Base-by-base conservation (phyloP, 768 basidiomycete genomes). In the Chlorophyllum brunneum region DNA sequence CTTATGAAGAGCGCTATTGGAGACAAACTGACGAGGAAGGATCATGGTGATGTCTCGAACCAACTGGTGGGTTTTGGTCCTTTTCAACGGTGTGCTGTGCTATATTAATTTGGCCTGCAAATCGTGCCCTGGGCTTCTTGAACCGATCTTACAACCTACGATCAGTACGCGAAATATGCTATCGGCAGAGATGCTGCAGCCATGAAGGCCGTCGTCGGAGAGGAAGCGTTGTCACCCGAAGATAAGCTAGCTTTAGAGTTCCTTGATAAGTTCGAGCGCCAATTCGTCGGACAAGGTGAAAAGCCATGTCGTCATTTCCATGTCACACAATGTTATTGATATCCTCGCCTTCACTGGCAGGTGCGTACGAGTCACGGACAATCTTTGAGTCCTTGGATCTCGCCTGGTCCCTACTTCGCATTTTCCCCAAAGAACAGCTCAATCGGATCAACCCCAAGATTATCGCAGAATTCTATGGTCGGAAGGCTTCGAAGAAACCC, bases 1-100 rank as follows among this genome's bases (percentile, higher is more conserved):
- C 75, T 99, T 68, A 99, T 99, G 97, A 99, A 99, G 85, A 92
- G 89, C 61, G 97, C 97, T 58, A 98, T 98, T 70, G 97, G 97
- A 59, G 95, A 98, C 73, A 83, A 91, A 71, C 76, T 98, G 65
- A 98, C 97, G 54, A 80, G 97, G 68, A 95, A 95, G 73, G 97
- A 99, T 71, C 97, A 98, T 68, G 91, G 94, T 63, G 97, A 99
- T 71, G 97, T 99, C 30, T 98, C 97, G 11, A 99, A 99, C 77
- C 95, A 98, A 74, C 74, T 97, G 76, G 93, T 92, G 61, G 51
- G 90, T 73, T 34, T 48, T 40, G 29, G 29, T 51, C 31, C 29
- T 38, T 33, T 54, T 47, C 20, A 29, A 40, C 30, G 42, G 40
- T 53, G 38, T 42, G 42, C 36, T 36, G 30, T 33, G 38, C 36